Base-by-base conservation (phyloP, 2,329 filamentous ascomycete genomes). In the Monosporascus ibericus region DNA sequence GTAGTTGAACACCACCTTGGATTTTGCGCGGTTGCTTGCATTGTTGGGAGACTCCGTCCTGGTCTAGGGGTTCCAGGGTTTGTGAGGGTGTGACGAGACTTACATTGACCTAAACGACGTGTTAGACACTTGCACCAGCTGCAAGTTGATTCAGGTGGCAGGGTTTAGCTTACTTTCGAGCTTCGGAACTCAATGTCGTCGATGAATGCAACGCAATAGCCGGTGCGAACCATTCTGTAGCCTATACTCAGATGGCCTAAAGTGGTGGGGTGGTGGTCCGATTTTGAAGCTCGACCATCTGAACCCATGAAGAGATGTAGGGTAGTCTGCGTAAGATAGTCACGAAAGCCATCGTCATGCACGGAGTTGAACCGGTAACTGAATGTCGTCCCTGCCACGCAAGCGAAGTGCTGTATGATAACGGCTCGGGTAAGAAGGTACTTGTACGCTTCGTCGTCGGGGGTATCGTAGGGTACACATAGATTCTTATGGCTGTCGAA, bases 251-350 rank as follows among this genome's bases (percentile, higher is more conserved):
- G 71, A 24, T 65, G 62, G 9, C 30, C 52, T 30, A 40, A 48
- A 48, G n/a, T 55, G 14, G 15, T 4, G 44, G 47, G 36, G 46
- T 53, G 42, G 7, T 25, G 40, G 25, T 27, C 48, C 34, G 55
- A 48, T 37, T 53, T 18, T 24, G 37, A 44, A 38, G 49, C 48
- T 49, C 52, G 50, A n/a, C 84, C 86, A 63, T 89, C 84, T 58
- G 88, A 84, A 49, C 79, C 81, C 72, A 91, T 79, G 49, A 90
- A 69, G 58, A 90, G 88, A 62, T 87, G 84, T 3, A 84, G 71
- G 0, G 81, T 77, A 24, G 77, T 75, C 1, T 65, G 62, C 2
- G 70, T 57, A 2, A 88, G 69, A 60, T 88, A 87, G 1, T 74
- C 60, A 5, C 65, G 55, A 59, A 88, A 90, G 0, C 70, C 70